These are phyloP conservation scores for Epichloe bromicola DNA, from an alignment of 2,329 filamentous ascomycete genomes.

Conservation along the genomic window DNA sequence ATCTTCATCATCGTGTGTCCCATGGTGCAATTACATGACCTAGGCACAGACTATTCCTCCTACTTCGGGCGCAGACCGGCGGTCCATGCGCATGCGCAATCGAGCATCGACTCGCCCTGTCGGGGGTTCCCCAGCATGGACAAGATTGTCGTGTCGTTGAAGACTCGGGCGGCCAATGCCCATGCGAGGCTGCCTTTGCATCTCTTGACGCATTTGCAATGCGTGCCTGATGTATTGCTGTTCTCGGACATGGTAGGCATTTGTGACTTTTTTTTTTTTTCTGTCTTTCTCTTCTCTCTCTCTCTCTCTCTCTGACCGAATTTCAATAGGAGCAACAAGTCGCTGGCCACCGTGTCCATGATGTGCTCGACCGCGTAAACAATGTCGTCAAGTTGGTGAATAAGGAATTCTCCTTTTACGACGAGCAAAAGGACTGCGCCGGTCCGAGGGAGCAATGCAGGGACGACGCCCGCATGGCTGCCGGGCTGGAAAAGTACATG, in stretches of 20 bases:
- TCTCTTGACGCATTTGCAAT: slow-evolving; percentile 39
- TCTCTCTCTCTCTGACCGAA: background rate
- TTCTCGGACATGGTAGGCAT: slow-evolving; percentile 38
- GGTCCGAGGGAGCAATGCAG: slow-evolving; percentile 32
- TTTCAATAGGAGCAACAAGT: slow-evolving; percentile 32
- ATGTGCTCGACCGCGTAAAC: slow-evolving; percentile 27
- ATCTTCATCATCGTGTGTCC: background rate
- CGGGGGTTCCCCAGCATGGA: slow-evolving; percentile 28
- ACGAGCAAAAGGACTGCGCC: slow-evolving; percentile 31
- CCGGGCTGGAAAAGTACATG: slow-evolving; percentile 49
- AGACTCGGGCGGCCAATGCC: slow-evolving; percentile 44
- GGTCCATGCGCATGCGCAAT: slow-evolving; percentile 21
- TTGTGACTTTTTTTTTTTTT: background rate
- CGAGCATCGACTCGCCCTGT: slow-evolving; percentile 26
- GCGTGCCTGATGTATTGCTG: slow-evolving; percentile 40
- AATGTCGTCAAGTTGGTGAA: slow-evolving; percentile 24
- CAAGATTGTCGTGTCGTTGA: slow-evolving; percentile 39
- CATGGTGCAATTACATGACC: background rate
- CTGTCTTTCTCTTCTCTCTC: background rate
- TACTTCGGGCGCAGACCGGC: slow-evolving; percentile 21
- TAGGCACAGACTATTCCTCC: slow-evolving; percentile 5
- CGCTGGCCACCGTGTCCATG: slow-evolving; percentile 29
- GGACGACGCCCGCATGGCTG: slow-evolving; percentile 22
- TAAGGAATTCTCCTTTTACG: slow-evolving; percentile 33
- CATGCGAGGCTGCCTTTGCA: slow-evolving; percentile 42